phyloP scores from a whole-genome alignment of 75 land plant species.

The Cryptomeria japonica region DNA sequence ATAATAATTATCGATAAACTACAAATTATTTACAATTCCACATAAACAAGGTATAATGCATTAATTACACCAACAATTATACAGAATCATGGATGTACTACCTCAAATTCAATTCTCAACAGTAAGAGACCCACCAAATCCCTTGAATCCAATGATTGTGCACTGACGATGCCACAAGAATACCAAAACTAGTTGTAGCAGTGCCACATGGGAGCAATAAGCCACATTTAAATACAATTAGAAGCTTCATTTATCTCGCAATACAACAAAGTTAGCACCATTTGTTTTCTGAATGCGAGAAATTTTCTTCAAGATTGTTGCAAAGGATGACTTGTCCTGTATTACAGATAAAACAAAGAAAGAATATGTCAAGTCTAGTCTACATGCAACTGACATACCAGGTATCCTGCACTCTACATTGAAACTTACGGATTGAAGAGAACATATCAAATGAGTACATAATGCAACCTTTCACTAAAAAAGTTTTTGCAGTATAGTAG shows the following conservation, averaged over 20 bases:
- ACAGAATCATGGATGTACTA: too few relatives aligned
- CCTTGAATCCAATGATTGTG: not conserved
- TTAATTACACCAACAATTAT: too few relatives aligned
- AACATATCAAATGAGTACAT: not conserved
- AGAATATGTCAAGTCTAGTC: not conserved
- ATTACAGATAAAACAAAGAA: slow-evolving; percentile 7
- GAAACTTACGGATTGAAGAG: not conserved
- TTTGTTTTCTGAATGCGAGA: slow-evolving; percentile 90
- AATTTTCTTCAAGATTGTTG: slow-evolving; percentile 78
- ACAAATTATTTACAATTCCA: too few relatives aligned
- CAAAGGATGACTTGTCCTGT: slow-evolving; percentile 95
- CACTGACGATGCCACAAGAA: not conserved
- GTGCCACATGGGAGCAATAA: not conserved
- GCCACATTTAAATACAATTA: not conserved
- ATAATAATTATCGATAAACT: too few relatives aligned
- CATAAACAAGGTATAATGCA: too few relatives aligned
- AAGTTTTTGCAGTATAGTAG: not conserved
- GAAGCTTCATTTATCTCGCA: slow-evolving; percentile 55
- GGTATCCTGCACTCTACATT: not conserved
- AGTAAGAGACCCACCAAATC: too few relatives aligned
- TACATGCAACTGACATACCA: not conserved
- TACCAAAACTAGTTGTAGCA: not conserved
- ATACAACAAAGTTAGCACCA: slow-evolving; percentile 72
- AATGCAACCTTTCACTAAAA: not conserved
- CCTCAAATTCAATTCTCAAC: too few relatives aligned